Percentiles rank a stretch among this genome's conserved stretches.
Evolutionary conservation across 352 stramenopile genomes (phyloP).

Genomic region (Phytophthora foliorum): DNA sequence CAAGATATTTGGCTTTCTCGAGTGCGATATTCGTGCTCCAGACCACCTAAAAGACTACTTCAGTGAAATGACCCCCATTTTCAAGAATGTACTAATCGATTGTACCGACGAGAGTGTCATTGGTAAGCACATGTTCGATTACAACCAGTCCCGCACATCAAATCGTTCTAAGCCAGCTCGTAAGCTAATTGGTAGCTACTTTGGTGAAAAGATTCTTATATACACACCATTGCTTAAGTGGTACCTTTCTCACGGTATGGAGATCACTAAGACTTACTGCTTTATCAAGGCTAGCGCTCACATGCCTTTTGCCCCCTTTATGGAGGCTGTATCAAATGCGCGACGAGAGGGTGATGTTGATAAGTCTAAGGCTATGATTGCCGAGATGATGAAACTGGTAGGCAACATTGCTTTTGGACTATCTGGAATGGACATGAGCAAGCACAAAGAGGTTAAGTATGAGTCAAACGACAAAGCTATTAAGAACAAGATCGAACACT

Average conservation of each 20-base stretch:
- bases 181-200: conserved; percentile 46
- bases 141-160: conserved; percentile 16
- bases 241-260: conserved; percentile 44
- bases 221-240: conserved; percentile 48
- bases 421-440: conserved; percentile 12
- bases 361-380: conserved; percentile 22
- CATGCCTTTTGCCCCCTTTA: conserved; percentile 22
- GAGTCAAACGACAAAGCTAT: conserved; percentile 9
- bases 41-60: conserved; percentile 21
- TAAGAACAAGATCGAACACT: conserved; percentile 11
- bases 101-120: conserved; percentile 24
- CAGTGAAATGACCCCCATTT: conserved; percentile 44
- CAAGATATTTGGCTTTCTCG: neutral
- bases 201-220: conserved; percentile 46
- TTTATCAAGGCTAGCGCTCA: conserved; percentile 8
- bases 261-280: conserved; percentile 35
- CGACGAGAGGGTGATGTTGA: conserved; percentile 36
- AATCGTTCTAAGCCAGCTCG: conserved; percentile 10
- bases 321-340: conserved; percentile 34
- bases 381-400: neutral
- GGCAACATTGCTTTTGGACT: conserved; percentile 7
- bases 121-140: conserved; percentile 42
- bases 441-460: conserved; percentile 9
- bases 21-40: neutral
- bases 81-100: conserved; percentile 7